Base-by-base conservation (phyloP, 2,329 filamentous ascomycete species). In the Venturia nashicola region DNA sequence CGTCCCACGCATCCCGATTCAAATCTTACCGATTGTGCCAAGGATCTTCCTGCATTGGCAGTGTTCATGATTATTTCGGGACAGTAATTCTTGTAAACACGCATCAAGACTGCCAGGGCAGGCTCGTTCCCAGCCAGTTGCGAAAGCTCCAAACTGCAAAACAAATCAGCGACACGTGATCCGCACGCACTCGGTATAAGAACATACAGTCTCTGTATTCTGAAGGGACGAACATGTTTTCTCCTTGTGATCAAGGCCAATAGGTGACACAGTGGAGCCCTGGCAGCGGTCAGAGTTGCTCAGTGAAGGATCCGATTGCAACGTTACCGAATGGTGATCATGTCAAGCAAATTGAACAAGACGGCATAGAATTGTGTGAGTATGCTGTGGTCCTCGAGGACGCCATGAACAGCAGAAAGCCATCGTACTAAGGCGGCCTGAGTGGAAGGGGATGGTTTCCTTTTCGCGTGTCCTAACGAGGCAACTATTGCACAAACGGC, bases 41-140 rank as follows among this genome's bases (percentile, higher is more conserved):
- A 75, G 42, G 72, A 71, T 55, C 72, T 71, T 68, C 68, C 74
- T 46, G 69, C 72, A 39, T 84, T 82, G 4, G 83, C 79, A 67
- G 88, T 87, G 27, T 87, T 89, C 16, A 93, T 82, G 65, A 95
- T 90, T 63, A 95, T 90, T 72, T 96, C 90, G 0, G 91, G 90
- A 70, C 93, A 95, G 74, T 93, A 95, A 72, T 93, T 90, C 72
- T 94, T 94, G 77, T 87, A 95, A n/a, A 93, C 85, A 64, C 88
- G 83, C 61, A 95, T 77, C 20, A 96, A 78, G 3, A 89, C 89
- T 44, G 88, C 80, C 43, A 96, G 77, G 61, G 86, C 82, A 60
- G 87, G 87, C 64, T 96, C 91, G 70, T 89, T 88, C 20, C 78
- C 78, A 18, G 77, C 72, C 67, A 73, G 74, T 46, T 75, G 76